Base-by-base conservation (phyloP, 2,329 filamentous ascomycete genomes). In the Exserohilum rostratum region DNA sequence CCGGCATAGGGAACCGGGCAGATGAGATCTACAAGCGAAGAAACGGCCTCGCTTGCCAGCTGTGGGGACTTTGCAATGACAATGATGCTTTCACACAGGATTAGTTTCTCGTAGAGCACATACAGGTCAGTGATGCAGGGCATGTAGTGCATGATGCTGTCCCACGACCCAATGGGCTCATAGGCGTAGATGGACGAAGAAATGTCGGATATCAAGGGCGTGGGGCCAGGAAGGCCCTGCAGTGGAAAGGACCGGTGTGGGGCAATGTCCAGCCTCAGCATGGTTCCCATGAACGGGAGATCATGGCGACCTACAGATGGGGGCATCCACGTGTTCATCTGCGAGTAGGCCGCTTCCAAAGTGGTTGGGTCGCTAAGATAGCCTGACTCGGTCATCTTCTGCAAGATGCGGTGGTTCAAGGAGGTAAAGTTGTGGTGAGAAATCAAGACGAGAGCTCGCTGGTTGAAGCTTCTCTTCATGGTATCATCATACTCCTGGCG, bases 391-490 rank as follows among this genome's bases (percentile, higher is more conserved):
- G 74, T 76, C 70, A 78, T 75, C 38, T 66, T 65, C 30, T 71
- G 66, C 6, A 78, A 59, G 2, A 78, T 50, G 17, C 62, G 62
- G 33, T 67, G 62, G 64, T 73, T 73, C 43, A 77, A 74, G 13
- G 73, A 58, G 5, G 72, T 64, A 45, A 78, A 78, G 45, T 73
- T 69, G 60, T 78, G 75, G 33, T 75, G 72, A 1, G 76, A 77
- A 22, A 78, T 64, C n/a, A 77, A 47, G 10, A 77, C 74, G 5
- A 78, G 60, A 7, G 70, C 73, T 50, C 75, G 66, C 46, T 78
- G 76, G 47, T 77, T 77, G 67, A 77, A 78, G 44, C 74, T 75
- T 38, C 76, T 66, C 58, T 78, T 78, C 66, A 76, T 77, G 1
- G 68, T 71, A 20, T 70, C 54, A 49, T 78, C 76, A 25, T 70